These are phyloP conservation scores for Oryza officinalis DNA, from an alignment of 176 grass and related monocot species.

Conservation along the genomic window DNA sequence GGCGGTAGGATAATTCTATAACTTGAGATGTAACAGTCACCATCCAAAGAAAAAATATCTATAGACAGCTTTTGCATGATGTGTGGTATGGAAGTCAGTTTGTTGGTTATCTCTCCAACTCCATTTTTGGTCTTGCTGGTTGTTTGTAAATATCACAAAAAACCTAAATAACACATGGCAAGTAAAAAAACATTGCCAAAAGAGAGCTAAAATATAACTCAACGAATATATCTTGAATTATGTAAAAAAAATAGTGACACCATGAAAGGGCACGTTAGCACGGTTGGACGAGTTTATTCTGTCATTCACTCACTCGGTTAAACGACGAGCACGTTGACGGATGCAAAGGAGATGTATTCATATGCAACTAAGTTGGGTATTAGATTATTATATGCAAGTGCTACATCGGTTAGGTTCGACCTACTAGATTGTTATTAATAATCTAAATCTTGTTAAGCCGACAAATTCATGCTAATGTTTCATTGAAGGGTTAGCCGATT, in stretches of 20 bases:
- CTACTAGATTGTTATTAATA: too few species aligned
- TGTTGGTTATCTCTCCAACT: neutral
- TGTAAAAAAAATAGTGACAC: neutral
- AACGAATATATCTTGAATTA: too few species aligned
- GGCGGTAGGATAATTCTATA: slow-evolving; percentile 1
- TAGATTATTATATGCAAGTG: too few species aligned
- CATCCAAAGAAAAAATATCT: neutral
- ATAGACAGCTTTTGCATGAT: neutral
- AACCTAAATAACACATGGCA: neutral
- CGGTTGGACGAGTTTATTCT: neutral
- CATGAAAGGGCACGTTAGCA: too few species aligned
- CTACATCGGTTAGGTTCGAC: too few species aligned
- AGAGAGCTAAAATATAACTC: neutral
- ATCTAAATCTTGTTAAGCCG: too few species aligned
- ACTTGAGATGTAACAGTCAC: neutral
- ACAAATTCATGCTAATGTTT: too few species aligned
- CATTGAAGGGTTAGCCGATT: too few species aligned
- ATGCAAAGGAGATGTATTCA: too few species aligned
- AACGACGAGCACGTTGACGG: neutral
- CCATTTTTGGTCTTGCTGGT: neutral
- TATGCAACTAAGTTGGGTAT: too few species aligned
- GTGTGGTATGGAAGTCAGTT: neutral
- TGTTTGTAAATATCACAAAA: neutral
- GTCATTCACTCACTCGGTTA: neutral
- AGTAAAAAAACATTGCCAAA: neutral